Evolutionary conservation across 768 basidiomycete genomes (phyloP), one percentile per base, ranked within the genome.

Genomic region (Pholiota molesta): DNA sequence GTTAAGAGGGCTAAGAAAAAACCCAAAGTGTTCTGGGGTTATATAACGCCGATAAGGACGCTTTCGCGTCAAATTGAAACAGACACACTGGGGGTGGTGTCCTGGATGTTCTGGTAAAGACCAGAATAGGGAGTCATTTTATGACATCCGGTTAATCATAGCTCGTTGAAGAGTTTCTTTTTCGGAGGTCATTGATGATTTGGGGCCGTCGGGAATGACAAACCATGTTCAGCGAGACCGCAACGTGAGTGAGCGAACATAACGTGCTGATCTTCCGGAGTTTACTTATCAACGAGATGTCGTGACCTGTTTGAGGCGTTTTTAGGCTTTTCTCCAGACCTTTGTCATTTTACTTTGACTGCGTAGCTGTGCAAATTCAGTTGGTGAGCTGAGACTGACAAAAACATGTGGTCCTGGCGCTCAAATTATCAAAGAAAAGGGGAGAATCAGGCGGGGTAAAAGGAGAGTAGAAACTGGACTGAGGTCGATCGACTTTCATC

Each of bases 121-220:
- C 66, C 59, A 63, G 62, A 67, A 65, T 39, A 23, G 52, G 52
- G 55, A 58, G 58, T 60, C 63, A 60, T 55, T 61, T 56, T 59
- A 35, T 39, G 51, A 55, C 62, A 60, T 57, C 11, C 56, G 56
- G 42, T 57, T 45, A 57, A 45, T 29, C 44, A 47, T 57, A 57
- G 56, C 17, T 45, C 56, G 14, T 57, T 11, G 16, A 26, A n/a
- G 28, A 35, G 31, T 31, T 33, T 31, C 2, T 53, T 28, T 44
- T 40, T 7, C 55, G 28, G 59, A n/a, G 45, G 51, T 51, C 45
- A 26, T 57, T 60, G 1, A 13, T 28, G 47, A 28, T 49, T 57
- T 60, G 53, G 60, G 60, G 58, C 57, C 33, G 7, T 10, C 39
- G 51, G 51, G 29, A 52, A 51, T 57, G 55, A 62, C 55, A 52